These are phyloP conservation scores for Candida labiduridarum DNA, from an alignment of 1,139 yeast species.

Conservation along the genomic window DNA sequence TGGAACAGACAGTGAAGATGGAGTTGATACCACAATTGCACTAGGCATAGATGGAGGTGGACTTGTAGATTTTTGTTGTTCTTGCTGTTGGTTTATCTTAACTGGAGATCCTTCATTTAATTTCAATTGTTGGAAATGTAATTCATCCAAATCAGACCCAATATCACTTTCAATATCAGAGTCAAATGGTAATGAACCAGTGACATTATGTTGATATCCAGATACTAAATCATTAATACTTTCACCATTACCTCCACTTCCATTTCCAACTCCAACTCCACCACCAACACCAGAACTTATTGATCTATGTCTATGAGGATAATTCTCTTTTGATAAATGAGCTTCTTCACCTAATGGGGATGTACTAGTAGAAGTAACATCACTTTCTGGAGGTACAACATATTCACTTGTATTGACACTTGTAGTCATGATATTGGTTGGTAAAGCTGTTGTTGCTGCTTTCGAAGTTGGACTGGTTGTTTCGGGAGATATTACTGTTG, in stretches of 20 bases:
- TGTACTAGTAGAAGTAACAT: conserved; percentile 22
- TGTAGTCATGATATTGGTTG: conserved; percentile 2
- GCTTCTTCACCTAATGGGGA: conserved; percentile 16
- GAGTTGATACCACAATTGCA: conserved; percentile 29
- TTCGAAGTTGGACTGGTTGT: conserved; percentile 6
- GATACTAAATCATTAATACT: conserved; percentile 22
- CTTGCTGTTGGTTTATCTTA: background rate
- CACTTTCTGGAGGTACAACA: conserved; percentile 10
- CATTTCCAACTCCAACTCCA: conserved; percentile 5
- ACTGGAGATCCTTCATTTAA: conserved; percentile 11
- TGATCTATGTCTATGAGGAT: conserved; percentile 10
- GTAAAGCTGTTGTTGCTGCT: background rate
- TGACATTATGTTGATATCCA: conserved; percentile 30
- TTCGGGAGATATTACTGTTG: conserved; percentile 8
- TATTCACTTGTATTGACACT: background rate
- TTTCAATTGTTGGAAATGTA: conserved; percentile 14
- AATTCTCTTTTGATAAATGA: conserved; percentile 3
- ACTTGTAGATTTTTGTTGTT: background rate
- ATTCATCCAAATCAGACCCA: conserved; percentile 16
- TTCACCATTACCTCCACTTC: conserved; percentile 1
- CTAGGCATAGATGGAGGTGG: conserved; percentile 15
- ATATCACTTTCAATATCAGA: conserved; percentile 29
- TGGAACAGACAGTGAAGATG: conserved; percentile 22
- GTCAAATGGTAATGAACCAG: conserved; percentile 27
- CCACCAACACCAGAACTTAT: conserved; percentile 9